phyloP scores from a whole-genome alignment of 768 basidiomycete species.

The Asterophora parasitica region DNA sequence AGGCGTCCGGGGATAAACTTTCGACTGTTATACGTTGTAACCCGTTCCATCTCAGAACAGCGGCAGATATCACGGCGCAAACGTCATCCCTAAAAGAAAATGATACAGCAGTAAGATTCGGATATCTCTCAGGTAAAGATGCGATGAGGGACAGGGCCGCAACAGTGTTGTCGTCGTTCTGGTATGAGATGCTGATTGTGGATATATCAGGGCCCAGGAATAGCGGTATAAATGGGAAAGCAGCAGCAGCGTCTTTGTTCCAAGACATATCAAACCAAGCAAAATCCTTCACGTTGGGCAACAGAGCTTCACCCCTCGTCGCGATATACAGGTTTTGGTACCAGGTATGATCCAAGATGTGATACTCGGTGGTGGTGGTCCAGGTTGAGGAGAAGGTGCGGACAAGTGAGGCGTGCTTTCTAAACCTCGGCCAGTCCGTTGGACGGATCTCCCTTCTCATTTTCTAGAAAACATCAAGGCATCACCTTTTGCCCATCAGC shows the following conservation, averaged over 20 bases:
- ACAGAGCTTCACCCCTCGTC: neutral
- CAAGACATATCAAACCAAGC: too few relatives aligned
- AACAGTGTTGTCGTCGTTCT: too few relatives aligned
- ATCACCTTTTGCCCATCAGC: neutral
- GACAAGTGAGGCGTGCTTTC: neutral
- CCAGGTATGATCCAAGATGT: neutral
- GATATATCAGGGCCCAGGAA: too few relatives aligned
- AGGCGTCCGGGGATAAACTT: neutral
- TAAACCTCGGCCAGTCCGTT: constrained; percentile 1
- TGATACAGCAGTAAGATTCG: too few relatives aligned
- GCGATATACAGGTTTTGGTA: neutral
- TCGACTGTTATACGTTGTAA: neutral
- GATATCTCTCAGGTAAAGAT: too few relatives aligned
- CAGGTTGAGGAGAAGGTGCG: neutral
- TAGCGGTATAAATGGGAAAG: too few relatives aligned
- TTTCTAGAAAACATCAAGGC: neutral
- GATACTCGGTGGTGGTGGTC: neutral
- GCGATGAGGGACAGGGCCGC: too few relatives aligned
- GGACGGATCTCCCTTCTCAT: neutral
- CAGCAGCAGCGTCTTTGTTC: too few relatives aligned
- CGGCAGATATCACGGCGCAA: too few relatives aligned
- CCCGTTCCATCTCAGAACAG: neutral
- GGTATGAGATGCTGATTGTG: too few relatives aligned
- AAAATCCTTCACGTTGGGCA: too few relatives aligned
- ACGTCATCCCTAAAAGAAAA: too few relatives aligned